Percentiles rank a stretch among this genome's conserved stretches.
phyloP scores from a whole-genome alignment of 2,329 filamentous ascomycete species.

The Stagonosporopsis chrysanthemi region DNA sequence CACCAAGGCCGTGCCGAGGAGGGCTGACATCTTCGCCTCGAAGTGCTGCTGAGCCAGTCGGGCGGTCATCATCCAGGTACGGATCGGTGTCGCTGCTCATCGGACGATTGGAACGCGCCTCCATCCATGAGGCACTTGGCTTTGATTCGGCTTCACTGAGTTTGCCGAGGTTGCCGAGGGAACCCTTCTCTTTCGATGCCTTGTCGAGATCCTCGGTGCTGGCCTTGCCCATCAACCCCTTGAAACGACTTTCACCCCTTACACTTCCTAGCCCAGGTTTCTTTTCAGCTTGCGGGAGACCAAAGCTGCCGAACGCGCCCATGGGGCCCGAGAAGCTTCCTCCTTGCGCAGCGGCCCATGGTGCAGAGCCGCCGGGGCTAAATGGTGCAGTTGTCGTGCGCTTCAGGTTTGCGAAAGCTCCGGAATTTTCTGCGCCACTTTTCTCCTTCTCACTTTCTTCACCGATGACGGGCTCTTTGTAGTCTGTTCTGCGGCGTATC shows the following conservation, averaged over 20 bases:
- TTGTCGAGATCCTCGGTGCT: slow-evolving; percentile 69
- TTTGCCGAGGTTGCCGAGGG: slow-evolving; percentile 61
- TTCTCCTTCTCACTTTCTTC: slow-evolving; percentile 62
- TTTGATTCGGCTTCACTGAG: slow-evolving; percentile 60
- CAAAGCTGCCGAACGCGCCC: slow-evolving; percentile 91
- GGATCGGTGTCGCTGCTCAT: slow-evolving; percentile 74
- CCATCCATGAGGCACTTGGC: slow-evolving; percentile 61
- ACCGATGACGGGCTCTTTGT: slow-evolving; percentile 59
- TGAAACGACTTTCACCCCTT: slow-evolving; percentile 82
- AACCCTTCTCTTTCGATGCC: slow-evolving; percentile 63
- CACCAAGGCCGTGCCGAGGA: slow-evolving; percentile 56
- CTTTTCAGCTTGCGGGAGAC: slow-evolving; percentile 69
- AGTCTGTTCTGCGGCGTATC: slow-evolving; percentile 68
- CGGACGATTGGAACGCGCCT: slow-evolving; percentile 56
- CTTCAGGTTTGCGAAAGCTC: slow-evolving; percentile 63
- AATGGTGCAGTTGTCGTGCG: slow-evolving; percentile 64
- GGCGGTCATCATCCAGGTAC: slow-evolving; percentile 70
- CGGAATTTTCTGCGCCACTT: slow-evolving; percentile 49
- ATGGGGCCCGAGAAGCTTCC: slow-evolving; percentile 71
- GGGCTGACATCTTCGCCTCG: slow-evolving; percentile 76
- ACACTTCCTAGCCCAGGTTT: slow-evolving; percentile 70
- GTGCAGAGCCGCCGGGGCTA: slow-evolving; percentile 57
- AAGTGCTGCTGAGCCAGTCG: slow-evolving; percentile 74
- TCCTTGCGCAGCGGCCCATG: slow-evolving; percentile 67
- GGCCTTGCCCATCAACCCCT: slow-evolving; percentile 82